Percentiles rank a stretch among this genome's conserved stretches.
Conservation (phyloP, 352 stramenopile genomes). For the Phytopythium cucurbitacearum region DNA sequence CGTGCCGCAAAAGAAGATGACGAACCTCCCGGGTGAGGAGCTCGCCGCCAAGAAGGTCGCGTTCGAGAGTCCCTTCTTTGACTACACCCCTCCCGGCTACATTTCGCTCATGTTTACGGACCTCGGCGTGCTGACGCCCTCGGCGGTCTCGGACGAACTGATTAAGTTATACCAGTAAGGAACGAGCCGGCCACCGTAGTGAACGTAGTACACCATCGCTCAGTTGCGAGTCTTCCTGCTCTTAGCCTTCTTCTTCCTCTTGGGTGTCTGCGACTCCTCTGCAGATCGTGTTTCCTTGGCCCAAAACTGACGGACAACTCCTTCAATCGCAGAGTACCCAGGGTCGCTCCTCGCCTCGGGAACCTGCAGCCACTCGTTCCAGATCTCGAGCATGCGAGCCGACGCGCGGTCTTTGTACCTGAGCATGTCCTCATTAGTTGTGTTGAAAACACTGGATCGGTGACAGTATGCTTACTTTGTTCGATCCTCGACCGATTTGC, state of each 20-base stretch:
- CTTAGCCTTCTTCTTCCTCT: constrained; percentile 1
- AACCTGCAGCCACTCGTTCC: constrained; percentile 49
- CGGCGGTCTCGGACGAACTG: constrained; percentile 97
- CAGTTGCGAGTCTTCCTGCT: not conserved
- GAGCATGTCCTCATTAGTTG: not conserved
- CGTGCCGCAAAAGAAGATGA: constrained; percentile 80
- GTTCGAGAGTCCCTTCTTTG: constrained; percentile 89
- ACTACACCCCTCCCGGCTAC: constrained; percentile 97
- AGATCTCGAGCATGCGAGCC: constrained; percentile 66
- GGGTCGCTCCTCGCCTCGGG: constrained; percentile 42
- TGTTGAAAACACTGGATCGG: not conserved
- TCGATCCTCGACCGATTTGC: constrained; percentile 24
- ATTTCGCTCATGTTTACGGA: constrained; percentile 99
- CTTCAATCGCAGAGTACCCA: constrained; percentile 43
- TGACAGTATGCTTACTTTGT: constrained; percentile 24
- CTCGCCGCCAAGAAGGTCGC: constrained; percentile 46
- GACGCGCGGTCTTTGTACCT: constrained; percentile 69
- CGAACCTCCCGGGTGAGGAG: constrained; percentile 25
- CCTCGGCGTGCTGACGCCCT: constrained; percentile 96
- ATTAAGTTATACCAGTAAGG: constrained; percentile 97
- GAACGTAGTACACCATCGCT: not conserved
- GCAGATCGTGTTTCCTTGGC: not conserved
- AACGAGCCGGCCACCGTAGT: constrained; percentile 1
- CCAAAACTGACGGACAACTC: constrained; percentile 44
- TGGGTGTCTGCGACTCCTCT: not conserved